phyloP scores from a whole-genome alignment of 768 basidiomycete genomes.

The Leucosporidium creatinivorum region DNA sequence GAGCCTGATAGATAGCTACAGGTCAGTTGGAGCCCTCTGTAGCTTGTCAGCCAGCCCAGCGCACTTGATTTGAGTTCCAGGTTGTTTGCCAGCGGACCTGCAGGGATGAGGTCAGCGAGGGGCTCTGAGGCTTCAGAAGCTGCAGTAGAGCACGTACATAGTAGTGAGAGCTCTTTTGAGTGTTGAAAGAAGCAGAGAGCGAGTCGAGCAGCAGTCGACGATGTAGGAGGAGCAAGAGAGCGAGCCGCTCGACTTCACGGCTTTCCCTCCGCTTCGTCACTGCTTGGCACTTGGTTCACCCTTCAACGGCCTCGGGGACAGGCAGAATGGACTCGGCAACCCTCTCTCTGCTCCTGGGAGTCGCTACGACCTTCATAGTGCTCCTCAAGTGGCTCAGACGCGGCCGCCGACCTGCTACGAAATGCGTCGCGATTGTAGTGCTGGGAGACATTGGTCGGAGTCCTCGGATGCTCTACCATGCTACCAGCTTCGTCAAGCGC shows the following conservation, averaged over 20 bases:
- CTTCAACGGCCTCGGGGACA: no score
- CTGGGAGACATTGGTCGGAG: slow-evolving; percentile 92
- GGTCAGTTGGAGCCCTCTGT: no score
- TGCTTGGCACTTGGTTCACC: no score
- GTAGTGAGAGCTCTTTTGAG: neutral
- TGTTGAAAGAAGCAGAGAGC: neutral
- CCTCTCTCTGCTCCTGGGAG: neutral
- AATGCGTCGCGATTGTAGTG: slow-evolving; percentile 77
- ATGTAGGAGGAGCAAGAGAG: neutral
- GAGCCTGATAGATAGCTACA: slow-evolving; percentile 41
- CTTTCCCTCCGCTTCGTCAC: no score
- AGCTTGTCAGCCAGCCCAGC: no score
- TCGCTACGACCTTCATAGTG: neutral
- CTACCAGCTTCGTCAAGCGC: slow-evolving; percentile 77
- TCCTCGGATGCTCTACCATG: slow-evolving; percentile 98
- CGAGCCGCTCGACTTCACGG: neutral
- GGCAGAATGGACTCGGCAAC: no score
- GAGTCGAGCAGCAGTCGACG: neutral
- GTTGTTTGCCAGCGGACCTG: slow-evolving; percentile 36
- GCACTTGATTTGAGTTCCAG: slow-evolving; percentile 47
- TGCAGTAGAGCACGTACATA: neutral
- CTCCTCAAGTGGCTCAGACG: neutral
- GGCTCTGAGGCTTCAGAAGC: neutral
- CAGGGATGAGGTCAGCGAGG: neutral
- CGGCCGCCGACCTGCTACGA: neutral